Conservation (phyloP, 257 asterid species). For the Datura wrightii region DNA sequence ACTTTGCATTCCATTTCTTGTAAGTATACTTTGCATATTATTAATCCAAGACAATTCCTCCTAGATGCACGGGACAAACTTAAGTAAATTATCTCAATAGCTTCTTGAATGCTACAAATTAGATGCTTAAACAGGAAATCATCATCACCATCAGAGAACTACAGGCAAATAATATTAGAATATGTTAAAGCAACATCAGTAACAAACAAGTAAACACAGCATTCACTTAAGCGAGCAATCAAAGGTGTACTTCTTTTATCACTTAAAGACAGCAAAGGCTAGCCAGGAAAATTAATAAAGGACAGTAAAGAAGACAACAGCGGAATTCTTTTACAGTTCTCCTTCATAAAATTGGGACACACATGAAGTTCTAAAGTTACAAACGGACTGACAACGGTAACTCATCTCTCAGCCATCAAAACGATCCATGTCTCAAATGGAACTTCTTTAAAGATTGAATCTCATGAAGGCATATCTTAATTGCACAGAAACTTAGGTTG, state of each 20-base stretch:
- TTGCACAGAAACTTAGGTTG: not conserved
- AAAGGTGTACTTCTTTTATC: not conserved
- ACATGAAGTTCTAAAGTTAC: not conserved
- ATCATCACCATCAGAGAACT: not conserved
- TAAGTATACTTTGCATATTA: not conserved
- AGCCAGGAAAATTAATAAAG: not conserved
- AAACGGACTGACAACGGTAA: not conserved
- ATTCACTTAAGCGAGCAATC: not conserved
- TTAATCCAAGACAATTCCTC: conserved; percentile 6
- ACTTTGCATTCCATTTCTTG: not conserved
- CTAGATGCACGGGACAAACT: conserved; percentile 9
- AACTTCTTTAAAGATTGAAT: not conserved
- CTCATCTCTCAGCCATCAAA: conserved; percentile 23
- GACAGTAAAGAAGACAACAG: not conserved
- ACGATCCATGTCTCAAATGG: not conserved
- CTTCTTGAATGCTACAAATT: not conserved
- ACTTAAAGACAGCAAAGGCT: not conserved
- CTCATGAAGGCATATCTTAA: not conserved
- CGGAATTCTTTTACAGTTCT: not conserved
- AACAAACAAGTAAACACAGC: conserved; percentile 14
- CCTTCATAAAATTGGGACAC: conserved; percentile 1
- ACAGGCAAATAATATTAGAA: not conserved
- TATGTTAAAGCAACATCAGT: not conserved
- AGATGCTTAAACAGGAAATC: conserved; percentile 1
- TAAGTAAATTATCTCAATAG: not conserved